Base-by-base conservation (phyloP, 75 land plant genomes). In the Cryptomeria japonica region DNA sequence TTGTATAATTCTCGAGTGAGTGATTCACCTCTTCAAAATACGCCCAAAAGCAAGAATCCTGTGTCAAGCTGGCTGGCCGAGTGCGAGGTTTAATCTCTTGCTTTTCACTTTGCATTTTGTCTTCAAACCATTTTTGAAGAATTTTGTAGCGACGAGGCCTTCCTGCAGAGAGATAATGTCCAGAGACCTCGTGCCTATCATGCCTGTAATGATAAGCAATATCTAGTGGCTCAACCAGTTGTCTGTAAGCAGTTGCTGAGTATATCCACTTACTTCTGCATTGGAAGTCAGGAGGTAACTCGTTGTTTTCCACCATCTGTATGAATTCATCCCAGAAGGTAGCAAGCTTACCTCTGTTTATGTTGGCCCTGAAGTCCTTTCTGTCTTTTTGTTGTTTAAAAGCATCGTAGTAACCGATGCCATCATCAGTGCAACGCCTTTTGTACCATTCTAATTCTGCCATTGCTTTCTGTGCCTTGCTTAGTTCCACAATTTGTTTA, bases 1-100 rank as follows among this genome's bases (percentile, higher is more conserved):
- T 47, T 75, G 86, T 89, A 1, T 82, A 22, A 12, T 28, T 80
- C 8, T 47, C 49, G 1, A 19, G 31, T 19, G 47, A 25, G 28
- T 42, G 9, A 39, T 25, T 18, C 49, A 85, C 93, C 84, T 93
- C 94, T 85, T 95, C 96, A 36, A 93, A 86, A 44, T 85, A 79
- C 1, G 94, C 96, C 96, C 96, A 95, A 42, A 95, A 91, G 86
- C 96, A 95, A 28, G 96, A 87, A 41, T 95, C 96, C 37, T 95
- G 92, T 0, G 96, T 95, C 82, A 90, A 79, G 46, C 91, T 87
- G 32, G 94, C 93, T 75, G 58, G 87, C 56, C 85, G 85, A 83
- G 82, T 91, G 53, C 92, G 89, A 16, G 42, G n/a, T 86, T 38
- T 58, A 16, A 11, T 46, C 72, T 38, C 73, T 19, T 84, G 64